A percentile compares a stretch with the other conserved stretches of the same genome.
These are phyloP conservation scores for Aspergillus kassunensis DNA, from an alignment of 495 filamentous ascomycete genomes.

Conservation along the genomic window DNA sequence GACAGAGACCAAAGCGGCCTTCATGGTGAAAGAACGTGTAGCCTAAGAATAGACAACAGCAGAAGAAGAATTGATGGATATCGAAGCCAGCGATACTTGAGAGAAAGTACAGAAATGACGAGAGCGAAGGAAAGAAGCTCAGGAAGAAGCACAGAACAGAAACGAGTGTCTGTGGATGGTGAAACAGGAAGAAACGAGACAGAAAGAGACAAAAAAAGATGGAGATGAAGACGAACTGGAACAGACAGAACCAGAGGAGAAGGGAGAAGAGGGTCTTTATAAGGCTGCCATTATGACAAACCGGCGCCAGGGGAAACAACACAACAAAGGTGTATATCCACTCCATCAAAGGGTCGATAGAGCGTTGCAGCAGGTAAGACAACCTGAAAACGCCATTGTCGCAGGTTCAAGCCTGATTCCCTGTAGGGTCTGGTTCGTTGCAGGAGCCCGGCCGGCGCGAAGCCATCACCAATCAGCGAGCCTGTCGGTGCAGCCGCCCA, in stretches of 20 bases:
- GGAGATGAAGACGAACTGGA: not conserved
- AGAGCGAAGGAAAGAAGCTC: not conserved
- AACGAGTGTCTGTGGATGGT: constrained; percentile 12
- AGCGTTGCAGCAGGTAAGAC: constrained; percentile 8
- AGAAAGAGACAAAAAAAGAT: constrained; percentile 31
- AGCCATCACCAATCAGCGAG: constrained; percentile 9
- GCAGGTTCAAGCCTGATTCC: constrained; percentile 8
- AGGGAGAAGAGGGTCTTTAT: constrained; percentile 5
- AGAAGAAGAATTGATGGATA: constrained; percentile 10
- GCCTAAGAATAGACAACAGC: too few species aligned
- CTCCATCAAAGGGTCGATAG: not conserved
- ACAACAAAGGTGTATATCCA: not conserved
- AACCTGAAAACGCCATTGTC: constrained; percentile 16
- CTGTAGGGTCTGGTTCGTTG: constrained; percentile 6
- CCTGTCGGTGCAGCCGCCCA: constrained; percentile 1
- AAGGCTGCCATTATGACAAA: not conserved
- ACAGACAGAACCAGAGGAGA: not conserved
- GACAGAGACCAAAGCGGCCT: constrained; percentile 22
- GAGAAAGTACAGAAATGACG: not conserved
- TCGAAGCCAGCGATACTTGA: constrained; percentile 3
- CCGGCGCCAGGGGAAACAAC: constrained; percentile 1
- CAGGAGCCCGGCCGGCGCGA: constrained; percentile 5
- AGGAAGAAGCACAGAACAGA: constrained; percentile 1
- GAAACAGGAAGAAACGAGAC: constrained; percentile 14
- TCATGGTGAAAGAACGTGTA: constrained; percentile 21